These are phyloP conservation scores for Fusarium illudens DNA, from an alignment of 2,329 filamentous ascomycete genomes.

Conservation along the genomic window DNA sequence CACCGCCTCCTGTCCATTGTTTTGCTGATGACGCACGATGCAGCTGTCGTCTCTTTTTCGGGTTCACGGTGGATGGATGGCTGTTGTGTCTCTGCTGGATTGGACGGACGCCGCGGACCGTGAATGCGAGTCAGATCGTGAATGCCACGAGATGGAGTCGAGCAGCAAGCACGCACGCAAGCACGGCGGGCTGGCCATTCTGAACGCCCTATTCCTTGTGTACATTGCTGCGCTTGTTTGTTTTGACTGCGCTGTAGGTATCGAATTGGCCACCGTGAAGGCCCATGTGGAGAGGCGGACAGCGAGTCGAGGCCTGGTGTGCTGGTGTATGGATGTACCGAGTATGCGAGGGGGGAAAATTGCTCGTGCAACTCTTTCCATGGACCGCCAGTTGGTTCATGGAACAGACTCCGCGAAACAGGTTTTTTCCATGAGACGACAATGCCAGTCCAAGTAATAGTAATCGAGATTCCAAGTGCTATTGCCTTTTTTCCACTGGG, in stretches of 20 bases:
- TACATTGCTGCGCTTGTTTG: constrained; percentile 14
- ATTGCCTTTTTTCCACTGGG: not conserved
- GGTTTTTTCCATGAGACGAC: not conserved
- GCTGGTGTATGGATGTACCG: too few relatives aligned
- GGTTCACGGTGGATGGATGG: constrained; percentile 21
- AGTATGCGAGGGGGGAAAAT: not conserved
- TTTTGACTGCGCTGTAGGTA: constrained; percentile 4
- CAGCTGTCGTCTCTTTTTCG: not conserved
- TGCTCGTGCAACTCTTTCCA: not conserved
- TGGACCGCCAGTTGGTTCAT: not conserved
- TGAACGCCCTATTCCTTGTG: constrained; percentile 15
- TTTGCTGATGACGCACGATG: not conserved
- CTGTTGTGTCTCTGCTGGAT: constrained; percentile 32
- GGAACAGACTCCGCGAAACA: not conserved
- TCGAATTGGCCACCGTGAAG: constrained; percentile 34
- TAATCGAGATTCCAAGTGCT: not conserved
- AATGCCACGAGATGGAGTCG: constrained; percentile 14
- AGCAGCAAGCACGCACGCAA: constrained; percentile 7
- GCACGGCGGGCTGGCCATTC: constrained; percentile 4
- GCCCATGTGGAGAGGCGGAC: not conserved
- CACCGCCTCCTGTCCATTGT: too few relatives aligned
- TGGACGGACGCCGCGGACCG: constrained; percentile 2
- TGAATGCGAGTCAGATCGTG: constrained; percentile 32
- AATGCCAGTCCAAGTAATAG: not conserved
- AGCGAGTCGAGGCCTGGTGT: not conserved